Evolutionary conservation across 306 rosid genomes (phyloP).

Genomic region (Canavalia gladiata): DNA sequence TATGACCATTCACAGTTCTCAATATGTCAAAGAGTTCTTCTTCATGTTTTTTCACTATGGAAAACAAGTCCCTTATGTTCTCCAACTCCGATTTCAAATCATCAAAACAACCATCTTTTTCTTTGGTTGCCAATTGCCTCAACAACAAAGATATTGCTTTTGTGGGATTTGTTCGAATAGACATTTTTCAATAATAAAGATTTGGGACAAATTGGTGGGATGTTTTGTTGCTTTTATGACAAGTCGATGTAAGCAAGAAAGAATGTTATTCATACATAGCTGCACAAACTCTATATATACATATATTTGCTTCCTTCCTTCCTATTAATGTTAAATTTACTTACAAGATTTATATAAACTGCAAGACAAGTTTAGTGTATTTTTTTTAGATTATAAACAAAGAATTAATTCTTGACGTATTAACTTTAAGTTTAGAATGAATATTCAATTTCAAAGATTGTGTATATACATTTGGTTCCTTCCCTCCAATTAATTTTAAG

Average conservation of each 20-base stretch:
- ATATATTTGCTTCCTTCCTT: too few relatives aligned
- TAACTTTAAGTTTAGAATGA: too few relatives aligned
- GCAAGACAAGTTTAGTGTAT: too few relatives aligned
- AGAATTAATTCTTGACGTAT: too few relatives aligned
- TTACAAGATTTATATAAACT: too few relatives aligned
- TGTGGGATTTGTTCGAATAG: background rate
- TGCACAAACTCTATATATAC: too few relatives aligned
- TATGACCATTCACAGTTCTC: background rate
- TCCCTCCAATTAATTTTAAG: too few relatives aligned
- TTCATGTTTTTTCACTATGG: background rate
- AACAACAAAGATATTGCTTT: constrained; percentile 1
- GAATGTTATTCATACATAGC: too few relatives aligned
- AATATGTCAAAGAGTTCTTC: background rate
- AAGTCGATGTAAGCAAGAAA: background rate
- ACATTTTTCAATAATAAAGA: background rate
- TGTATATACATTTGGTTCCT: too few relatives aligned
- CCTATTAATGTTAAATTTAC: too few relatives aligned
- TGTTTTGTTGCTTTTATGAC: background rate
- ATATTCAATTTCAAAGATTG: too few relatives aligned
- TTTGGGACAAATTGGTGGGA: background rate
- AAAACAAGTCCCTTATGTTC: background rate
- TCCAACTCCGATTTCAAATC: background rate
- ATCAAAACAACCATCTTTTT: background rate
- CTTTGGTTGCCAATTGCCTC: background rate
- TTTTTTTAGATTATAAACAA: too few relatives aligned